Conservation (phyloP, 805 yeast genomes). For the Saccharomyces mikatae region DNA sequence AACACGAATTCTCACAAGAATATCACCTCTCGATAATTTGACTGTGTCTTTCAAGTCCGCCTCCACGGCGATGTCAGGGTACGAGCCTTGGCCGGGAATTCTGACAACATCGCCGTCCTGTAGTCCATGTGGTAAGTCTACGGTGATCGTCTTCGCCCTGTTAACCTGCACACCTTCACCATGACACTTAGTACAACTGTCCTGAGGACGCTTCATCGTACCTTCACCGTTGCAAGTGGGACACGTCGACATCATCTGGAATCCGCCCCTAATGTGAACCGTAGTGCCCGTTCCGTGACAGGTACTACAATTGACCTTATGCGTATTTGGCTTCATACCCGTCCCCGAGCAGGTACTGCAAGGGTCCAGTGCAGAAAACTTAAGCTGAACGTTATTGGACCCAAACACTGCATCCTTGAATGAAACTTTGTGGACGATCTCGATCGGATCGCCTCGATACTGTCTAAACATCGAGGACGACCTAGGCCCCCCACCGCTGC, state of each 20-base stretch:
- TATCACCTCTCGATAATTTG: constrained; percentile 71
- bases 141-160: constrained; percentile 57
- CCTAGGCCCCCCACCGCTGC: constrained; percentile 31
- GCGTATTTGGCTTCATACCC: constrained; percentile 61
- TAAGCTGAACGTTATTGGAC: constrained; percentile 49
- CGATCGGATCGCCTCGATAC: constrained; percentile 83
- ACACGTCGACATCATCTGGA: constrained; percentile 95
- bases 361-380: constrained; percentile 63
- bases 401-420: constrained; percentile 90
- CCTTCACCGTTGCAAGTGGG: constrained; percentile 83
- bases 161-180: constrained; percentile 76
- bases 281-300: constrained; percentile 94
- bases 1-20: constrained; percentile 74
- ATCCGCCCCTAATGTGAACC: constrained; percentile 82
- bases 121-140: constrained; percentile 84
- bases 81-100: constrained; percentile 83
- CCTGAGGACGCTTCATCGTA: constrained; percentile 55
- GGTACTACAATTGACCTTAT: constrained; percentile 68
- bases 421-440: constrained; percentile 61
- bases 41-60: constrained; percentile 41
- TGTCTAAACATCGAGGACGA: constrained; percentile 43
- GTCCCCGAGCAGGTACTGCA: constrained; percentile 78
- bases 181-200: constrained; percentile 72
- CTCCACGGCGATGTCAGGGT: constrained; percentile 71
- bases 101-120: constrained; percentile 79